phyloP scores from a whole-genome alignment of 352 stramenopile species.

The Phytopythium montanum region DNA sequence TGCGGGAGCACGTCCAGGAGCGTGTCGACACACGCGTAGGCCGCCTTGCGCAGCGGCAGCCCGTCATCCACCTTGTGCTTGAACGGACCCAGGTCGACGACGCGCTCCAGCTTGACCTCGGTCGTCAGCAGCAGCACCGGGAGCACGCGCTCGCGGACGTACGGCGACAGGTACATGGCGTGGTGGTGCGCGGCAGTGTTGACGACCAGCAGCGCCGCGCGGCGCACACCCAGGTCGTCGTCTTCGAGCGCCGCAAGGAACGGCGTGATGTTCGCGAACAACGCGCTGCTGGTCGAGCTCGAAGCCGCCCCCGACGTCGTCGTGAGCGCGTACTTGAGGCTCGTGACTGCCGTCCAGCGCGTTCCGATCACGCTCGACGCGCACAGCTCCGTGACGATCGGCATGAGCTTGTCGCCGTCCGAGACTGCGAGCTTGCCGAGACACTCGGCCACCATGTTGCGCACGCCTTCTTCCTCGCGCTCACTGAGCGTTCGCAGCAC shows the following conservation, averaged over 20 bases:
- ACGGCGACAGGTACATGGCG: constrained; percentile 66
- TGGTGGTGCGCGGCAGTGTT: constrained; percentile 97
- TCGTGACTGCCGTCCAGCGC: constrained; percentile 91
- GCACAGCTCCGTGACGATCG: constrained; percentile 85
- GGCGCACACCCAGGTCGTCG: constrained; percentile 94
- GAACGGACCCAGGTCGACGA: constrained; percentile 98
- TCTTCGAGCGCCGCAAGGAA: constrained; percentile 94
- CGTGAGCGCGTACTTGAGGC: constrained; percentile 89
- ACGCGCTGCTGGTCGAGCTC: constrained; percentile 29
- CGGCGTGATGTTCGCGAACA: constrained; percentile 77
- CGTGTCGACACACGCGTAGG: constrained; percentile 95
- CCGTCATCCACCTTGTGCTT: constrained; percentile 97
- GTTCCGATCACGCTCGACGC: constrained; percentile 44
- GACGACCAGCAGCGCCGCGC: constrained; percentile 93
- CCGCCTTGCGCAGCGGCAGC: constrained; percentile 83
- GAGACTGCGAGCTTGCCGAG: constrained; percentile 93
- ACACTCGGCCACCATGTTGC: constrained; percentile 98
- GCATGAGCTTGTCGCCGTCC: constrained; percentile 85
- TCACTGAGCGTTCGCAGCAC: constrained; percentile 92
- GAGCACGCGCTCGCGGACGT: constrained; percentile 87
- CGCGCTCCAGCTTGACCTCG: constrained; percentile 93
- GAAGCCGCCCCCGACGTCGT: constrained; percentile 14
- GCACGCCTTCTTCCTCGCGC: constrained; percentile 93
- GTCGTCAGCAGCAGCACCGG: constrained; percentile 89
- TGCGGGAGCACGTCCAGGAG: constrained; percentile 93